Percentiles rank a stretch among this genome's conserved stretches.
These are phyloP conservation scores for Globisporangium viniferum DNA, from an alignment of 352 stramenopile species.

Conservation along the genomic window DNA sequence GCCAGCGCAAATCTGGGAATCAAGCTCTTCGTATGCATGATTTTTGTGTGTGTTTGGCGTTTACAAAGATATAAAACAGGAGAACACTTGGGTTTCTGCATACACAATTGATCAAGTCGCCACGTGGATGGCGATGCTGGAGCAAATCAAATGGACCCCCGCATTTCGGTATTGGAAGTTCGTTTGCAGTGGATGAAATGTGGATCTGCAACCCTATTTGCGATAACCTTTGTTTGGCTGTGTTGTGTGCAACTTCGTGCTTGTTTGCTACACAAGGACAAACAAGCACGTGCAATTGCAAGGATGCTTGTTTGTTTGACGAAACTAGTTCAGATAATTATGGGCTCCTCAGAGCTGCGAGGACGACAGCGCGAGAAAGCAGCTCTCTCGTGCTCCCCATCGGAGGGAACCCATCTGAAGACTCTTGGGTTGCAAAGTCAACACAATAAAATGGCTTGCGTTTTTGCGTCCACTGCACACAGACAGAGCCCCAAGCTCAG, in stretches of 20 bases:
- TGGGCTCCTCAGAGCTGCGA: neutral
- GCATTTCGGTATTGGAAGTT: neutral
- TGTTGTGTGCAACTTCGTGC: neutral
- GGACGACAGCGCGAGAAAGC: neutral
- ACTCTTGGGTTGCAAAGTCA: neutral
- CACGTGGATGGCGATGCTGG: neutral
- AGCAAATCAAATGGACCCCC: neutral
- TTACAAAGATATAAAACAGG: slow-evolving; percentile 1
- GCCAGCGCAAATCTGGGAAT: neutral
- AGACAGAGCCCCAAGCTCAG: neutral
- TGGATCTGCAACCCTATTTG: neutral
- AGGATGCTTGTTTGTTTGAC: neutral
- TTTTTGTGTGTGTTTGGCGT: neutral
- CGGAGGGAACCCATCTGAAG: neutral
- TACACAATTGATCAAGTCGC: neutral
- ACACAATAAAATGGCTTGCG: neutral
- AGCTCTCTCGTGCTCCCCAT: neutral
- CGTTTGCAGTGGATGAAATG: neutral
- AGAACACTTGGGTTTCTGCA: neutral
- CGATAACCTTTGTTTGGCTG: neutral
- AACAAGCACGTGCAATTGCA: neutral
- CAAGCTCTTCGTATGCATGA: neutral
- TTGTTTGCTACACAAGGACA: neutral
- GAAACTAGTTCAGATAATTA: neutral
- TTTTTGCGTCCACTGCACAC: neutral